Evolutionary conservation across 805 yeast species (phyloP), one percentile per base, ranked within the genome.

Genomic region (Sugiyamaella qingdaonensis): DNA sequence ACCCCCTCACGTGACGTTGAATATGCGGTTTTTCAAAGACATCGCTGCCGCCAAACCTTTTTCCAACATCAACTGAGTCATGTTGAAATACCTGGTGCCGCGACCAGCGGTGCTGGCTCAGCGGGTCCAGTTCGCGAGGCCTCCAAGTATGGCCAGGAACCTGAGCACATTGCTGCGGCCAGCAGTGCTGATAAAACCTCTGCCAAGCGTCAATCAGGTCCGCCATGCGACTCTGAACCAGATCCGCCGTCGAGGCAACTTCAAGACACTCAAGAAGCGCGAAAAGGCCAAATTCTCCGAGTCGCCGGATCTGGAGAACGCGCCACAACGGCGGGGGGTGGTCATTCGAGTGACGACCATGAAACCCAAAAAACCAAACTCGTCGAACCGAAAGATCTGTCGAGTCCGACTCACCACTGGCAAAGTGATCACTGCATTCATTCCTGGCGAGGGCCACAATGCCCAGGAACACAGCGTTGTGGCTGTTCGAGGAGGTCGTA

Each of bases 401-500:
- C 86, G 98, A 75, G 98, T 94, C 19, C 81, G 96, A 71, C 77
- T 94, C 56, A 80, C 95, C 10, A 92, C 88, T 64, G 99, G 98
- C 27, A 85, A 84, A 59, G 84, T 88, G 48, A 80, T 94, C 14
- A 84, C 92, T 45, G 97, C 97, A 1, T 91, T 90, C 68, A 94
- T 94, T 54, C 97, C 97, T 13, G 99, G 99, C 52, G 97, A 94
- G 68, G 99, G 99, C 18, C 99, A 94, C 71, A 94, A 94, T 66
- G 74, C 95, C 19, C 98, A 94, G 74, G 99, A 94, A 70, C 99
- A 94, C 73, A 88, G 95, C 65, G 95, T 94, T 49, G 98, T 94
- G 0, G 80, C 83, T 50, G 96, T 94, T 2, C 82, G 99, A 72
- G 99, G 99, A n/a, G 99, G 99, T 13, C 84, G 97, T 78, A 88